These are phyloP conservation scores for Pythium aristosporum DNA, from an alignment of 352 stramenopile genomes.

Conservation along the genomic window DNA sequence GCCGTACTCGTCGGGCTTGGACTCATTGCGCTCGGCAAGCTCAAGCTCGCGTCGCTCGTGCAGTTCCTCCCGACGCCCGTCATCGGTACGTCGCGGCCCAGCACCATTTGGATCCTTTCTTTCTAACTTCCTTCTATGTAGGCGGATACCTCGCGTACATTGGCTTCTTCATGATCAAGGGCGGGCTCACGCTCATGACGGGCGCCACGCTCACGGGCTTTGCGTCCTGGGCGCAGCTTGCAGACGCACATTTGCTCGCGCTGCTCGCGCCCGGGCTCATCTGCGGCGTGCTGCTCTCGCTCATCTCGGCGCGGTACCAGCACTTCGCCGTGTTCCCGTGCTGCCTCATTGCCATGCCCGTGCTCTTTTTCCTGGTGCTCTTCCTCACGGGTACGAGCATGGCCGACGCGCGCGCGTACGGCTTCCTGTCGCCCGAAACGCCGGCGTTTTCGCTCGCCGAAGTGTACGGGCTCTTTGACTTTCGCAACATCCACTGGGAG, in stretches of 20 bases:
- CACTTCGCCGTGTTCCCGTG: conserved; percentile 68
- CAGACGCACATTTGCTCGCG: conserved; percentile 54
- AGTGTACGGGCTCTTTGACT: conserved; percentile 71
- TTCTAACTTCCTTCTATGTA: no score
- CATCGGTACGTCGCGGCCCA: conserved; percentile 53
- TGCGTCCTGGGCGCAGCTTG: conserved; percentile 65
- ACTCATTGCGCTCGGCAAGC: conserved; percentile 90
- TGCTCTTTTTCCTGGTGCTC: conserved; percentile 88
- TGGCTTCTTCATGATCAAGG: conserved; percentile 95
- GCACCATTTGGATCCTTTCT: background rate
- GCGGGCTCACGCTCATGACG: conserved; percentile 87
- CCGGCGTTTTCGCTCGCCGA: conserved; percentile 34
- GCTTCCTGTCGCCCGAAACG: conserved; percentile 74
- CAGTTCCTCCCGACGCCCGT: conserved; percentile 95
- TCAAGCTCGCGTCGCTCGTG: conserved; percentile 90
- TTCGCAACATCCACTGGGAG: conserved; percentile 71
- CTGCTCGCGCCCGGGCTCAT: conserved; percentile 76
- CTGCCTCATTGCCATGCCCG: conserved; percentile 47
- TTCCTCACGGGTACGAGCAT: conserved; percentile 67
- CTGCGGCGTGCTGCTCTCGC: conserved; percentile 68
- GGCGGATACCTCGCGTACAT: conserved; percentile 96
- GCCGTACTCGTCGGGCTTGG: conserved; percentile 90
- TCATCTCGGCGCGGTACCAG: conserved; percentile 62
- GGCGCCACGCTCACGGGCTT: conserved; percentile 66
- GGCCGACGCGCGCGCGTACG: conserved; percentile 81